Evolutionary conservation across 2,329 filamentous ascomycete species (phyloP).

Genomic region (Elsinoe arachidis): DNA sequence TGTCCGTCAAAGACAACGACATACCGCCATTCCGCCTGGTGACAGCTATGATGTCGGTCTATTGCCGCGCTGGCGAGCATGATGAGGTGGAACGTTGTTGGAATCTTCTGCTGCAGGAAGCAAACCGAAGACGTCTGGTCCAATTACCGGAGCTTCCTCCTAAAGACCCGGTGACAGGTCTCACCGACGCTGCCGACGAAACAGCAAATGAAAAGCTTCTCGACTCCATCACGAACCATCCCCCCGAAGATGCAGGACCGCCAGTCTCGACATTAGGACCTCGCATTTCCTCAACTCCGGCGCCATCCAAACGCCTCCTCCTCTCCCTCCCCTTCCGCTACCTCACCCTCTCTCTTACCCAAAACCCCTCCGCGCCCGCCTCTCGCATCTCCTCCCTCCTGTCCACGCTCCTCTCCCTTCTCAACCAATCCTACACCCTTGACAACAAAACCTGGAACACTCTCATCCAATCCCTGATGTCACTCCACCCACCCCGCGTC

Average conservation of each 20-base stretch:
- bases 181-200: background rate
- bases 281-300: background rate
- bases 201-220: background rate
- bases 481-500: slow-evolving; percentile 42
- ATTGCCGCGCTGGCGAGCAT: slow-evolving; percentile 50
- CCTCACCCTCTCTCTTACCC: slow-evolving; percentile 45
- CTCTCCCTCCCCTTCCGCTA: slow-evolving; percentile 41
- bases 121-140: slow-evolving; percentile 28
- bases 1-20: slow-evolving; percentile 18
- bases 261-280: background rate
- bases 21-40: slow-evolving; percentile 48
- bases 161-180: background rate
- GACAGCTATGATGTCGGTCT: slow-evolving; percentile 58
- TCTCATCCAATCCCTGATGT: slow-evolving; percentile 59
- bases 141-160: background rate
- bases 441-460: slow-evolving; percentile 75
- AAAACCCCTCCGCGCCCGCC: slow-evolving; percentile 27
- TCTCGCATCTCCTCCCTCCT: slow-evolving; percentile 32
- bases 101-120: slow-evolving; percentile 50
- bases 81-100: slow-evolving; percentile 58
- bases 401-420: slow-evolving; percentile 46
- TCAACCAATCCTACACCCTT: slow-evolving; percentile 60
- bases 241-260: background rate
- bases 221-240: background rate
- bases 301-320: slow-evolving; percentile 38